Base-by-base conservation (phyloP, 129 eudicot genomes). In the Deinandra increscens region DNA sequence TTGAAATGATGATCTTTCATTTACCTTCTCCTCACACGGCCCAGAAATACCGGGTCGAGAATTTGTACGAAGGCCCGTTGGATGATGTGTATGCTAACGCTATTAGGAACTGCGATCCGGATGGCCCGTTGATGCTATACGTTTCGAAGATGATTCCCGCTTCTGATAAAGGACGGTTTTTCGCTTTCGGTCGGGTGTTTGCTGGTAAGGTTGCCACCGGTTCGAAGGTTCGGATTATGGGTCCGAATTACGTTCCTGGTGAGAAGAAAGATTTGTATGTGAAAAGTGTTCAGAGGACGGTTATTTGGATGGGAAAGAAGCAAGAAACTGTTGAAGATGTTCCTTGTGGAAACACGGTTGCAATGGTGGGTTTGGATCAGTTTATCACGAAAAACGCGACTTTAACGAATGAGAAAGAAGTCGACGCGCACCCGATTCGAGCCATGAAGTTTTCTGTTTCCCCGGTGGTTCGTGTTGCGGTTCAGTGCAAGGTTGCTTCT, bases 371-470 rank as follows among this genome's bases (percentile, higher is more conserved):
- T 29, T 66, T 89, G 51, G 92, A 89, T 72, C 92, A 89, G 61
- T 89, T 70, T 17, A 89, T 89, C 68, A 89, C 90, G n/a, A 89
- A 89, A 23, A 89, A 89, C 36, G 96, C 92, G 1, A 89, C 90
- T 1, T 42, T 89, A 50, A 89, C 96, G 0, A 84, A 84, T 8
- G 96, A 89, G 78, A 89, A 89, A 64, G 96, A 89, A 49, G 73
- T 59, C 3, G 96, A 89, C 23, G 96, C 96, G 9, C 92, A 89
- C 77, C 96, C 96, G 0, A 89, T 89, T 29, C 78, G 84, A 20
- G 96, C 96, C 12, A 89, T 89, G 96, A 89, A 89, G 66, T 89
- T 89, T 42, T 88, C 96, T 6, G 96, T 88, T n/a, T 88, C 96
- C 1, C 96, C 96, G 7, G 96, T 88, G 1, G 91, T 88, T 60